Evolutionary conservation across 2,329 filamentous ascomycete genomes (phyloP), one percentile per base, ranked within the genome.

Genomic region (Cordyceps militaris): DNA sequence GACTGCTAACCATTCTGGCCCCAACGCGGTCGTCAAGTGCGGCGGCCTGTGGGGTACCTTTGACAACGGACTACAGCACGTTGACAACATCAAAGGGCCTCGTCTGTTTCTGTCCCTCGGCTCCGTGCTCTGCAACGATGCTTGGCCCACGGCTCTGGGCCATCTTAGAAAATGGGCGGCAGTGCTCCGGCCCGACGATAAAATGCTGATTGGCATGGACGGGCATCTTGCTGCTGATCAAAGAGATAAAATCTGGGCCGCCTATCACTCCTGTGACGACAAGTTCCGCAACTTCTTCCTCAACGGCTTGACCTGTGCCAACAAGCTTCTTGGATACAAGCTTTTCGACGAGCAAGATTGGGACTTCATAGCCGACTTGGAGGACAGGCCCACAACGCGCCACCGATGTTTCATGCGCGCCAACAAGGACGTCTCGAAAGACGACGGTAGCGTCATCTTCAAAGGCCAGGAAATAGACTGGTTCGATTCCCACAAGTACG

Each of bases 401-500:
- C 73, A 75, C 59, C 69, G 72, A 5, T 75, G 74, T 61, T 74
- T 67, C 60, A 69, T 75, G 57, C 64, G 66, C 16, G 72, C 73
- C 26, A 72, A 69, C 28, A 65, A 62, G 16, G 67, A 73, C 23
- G 63, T 75, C 32, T 56, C 58, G 5, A 54, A 59, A 9, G 64
- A 59, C 16, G 60, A 67, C 28, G 62, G 59, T 2, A 63, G 64
- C 16, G 59, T 60, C 11, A 69, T 75, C 40, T 55, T 61, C 42
- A 53, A 64, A 21, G 72, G 69, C 14, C 65, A 72, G 44, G 70
- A 74, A 58, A 64, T 74, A 16, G 73, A 75, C 60, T 75, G 73
- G 73, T 75, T 75, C 59, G 73, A 75, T 61, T 73, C 73, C 32
- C 73, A 75, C 63, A 75, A 74, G 62, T 74, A 74, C 49, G 64